Conservation (phyloP, 192 early-diverging fungal species). For the Diversispora epigaea region DNA sequence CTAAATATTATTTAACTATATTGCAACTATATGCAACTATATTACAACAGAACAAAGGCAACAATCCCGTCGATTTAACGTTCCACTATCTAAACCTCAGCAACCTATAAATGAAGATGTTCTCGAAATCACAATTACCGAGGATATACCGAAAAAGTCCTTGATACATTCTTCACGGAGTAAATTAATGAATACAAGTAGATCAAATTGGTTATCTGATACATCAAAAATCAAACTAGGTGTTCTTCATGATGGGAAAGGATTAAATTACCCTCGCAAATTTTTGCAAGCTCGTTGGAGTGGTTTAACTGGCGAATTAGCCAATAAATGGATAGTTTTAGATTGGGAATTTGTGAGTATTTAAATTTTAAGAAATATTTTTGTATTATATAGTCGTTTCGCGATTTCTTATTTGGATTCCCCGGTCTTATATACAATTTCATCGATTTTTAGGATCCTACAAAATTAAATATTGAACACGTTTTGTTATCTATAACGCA, state of each 20-base stretch:
- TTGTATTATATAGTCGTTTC: background rate
- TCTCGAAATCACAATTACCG: constrained; percentile 14
- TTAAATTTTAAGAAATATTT: background rate
- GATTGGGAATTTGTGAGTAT: constrained; percentile 28
- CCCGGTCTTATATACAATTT: too few species aligned
- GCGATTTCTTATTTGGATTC: background rate
- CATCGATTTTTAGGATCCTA: constrained; percentile 1
- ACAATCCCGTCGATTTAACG: background rate
- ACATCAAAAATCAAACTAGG: constrained; percentile 7
- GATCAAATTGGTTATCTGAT: constrained; percentile 10
- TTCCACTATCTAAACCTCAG: background rate
- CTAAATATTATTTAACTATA: too few species aligned
- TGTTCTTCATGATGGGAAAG: background rate
- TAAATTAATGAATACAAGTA: background rate
- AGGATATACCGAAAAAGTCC: background rate
- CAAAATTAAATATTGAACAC: constrained; percentile 21
- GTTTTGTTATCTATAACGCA: constrained; percentile 8
- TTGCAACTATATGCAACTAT: too few species aligned
- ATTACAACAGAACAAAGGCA: too few species aligned
- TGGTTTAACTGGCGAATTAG: background rate
- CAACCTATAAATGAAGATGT: background rate
- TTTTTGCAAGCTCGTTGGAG: constrained; percentile 16
- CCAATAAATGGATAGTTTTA: constrained; percentile 6
- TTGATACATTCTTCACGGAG: background rate
- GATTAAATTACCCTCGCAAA: constrained; percentile 26